Percentiles rank a stretch among this genome's conserved stretches.
Evolutionary conservation across 306 rosid species (phyloP).

Genomic region (Sindora glabra): DNA sequence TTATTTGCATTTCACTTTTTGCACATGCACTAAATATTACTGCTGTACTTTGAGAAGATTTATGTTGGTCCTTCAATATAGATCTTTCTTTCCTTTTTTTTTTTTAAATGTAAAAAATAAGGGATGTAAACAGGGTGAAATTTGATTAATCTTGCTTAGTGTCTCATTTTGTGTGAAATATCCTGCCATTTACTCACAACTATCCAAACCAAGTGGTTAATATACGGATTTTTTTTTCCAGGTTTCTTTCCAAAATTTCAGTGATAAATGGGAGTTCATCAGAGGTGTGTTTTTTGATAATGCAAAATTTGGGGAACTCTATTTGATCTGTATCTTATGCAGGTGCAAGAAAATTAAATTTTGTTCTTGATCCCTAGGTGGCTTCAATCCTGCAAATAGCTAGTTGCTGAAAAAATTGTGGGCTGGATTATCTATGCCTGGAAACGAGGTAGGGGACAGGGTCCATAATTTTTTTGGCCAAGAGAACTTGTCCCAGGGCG

Average conservation of each 20-base stretch:
- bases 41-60: too few relatives aligned
- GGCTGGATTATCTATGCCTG: conserved; percentile 91
- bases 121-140: too few relatives aligned
- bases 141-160: conserved; percentile 6
- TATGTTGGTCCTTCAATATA: background rate
- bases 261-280: conserved; percentile 30
- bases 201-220: conserved; percentile 1
- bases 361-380: conserved; percentile 23
- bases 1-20: too few relatives aligned
- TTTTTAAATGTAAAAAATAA: too few relatives aligned
- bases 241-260: conserved; percentile 21
- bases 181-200: conserved; percentile 5
- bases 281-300: conserved; percentile 33
- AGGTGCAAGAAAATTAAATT: background rate
- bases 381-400: conserved; percentile 20
- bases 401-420: conserved; percentile 48
- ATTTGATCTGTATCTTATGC: too few relatives aligned
- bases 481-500: conserved; percentile 84
- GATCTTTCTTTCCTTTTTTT: too few relatives aligned
- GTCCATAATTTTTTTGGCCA: conserved; percentile 99
- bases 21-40: too few relatives aligned
- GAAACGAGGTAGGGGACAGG: conserved; percentile 99
- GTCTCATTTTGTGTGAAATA: background rate
- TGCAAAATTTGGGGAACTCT: conserved; percentile 20
- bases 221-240: conserved; percentile 26